Evolutionary conservation across 2,329 filamentous ascomycete genomes (phyloP).

Genomic region (Didymella segeticola): DNA sequence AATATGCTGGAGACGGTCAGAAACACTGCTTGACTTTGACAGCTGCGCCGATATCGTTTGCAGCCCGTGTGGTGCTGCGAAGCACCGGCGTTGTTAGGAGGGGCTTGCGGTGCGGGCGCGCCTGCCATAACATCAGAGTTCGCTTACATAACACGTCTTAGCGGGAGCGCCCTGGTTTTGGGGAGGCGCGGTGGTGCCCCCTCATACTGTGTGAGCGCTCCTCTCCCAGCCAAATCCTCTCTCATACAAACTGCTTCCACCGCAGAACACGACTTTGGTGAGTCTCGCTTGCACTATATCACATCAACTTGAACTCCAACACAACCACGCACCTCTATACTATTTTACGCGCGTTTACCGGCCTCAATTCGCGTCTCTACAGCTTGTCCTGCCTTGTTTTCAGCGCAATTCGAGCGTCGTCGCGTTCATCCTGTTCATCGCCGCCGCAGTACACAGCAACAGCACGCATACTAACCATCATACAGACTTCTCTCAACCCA

Average conservation of each 20-base stretch:
- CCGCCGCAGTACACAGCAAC: constrained; percentile 29
- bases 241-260: constrained; percentile 27
- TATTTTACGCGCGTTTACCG: constrained; percentile 44
- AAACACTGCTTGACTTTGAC: neutral
- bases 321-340: constrained; percentile 36
- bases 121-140: constrained; percentile 19
- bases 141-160: constrained; percentile 13
- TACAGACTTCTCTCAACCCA: constrained; percentile 37
- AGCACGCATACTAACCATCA: constrained; percentile 41
- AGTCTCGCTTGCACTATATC: constrained; percentile 40
- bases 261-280: constrained; percentile 40
- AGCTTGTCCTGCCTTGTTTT: constrained; percentile 36
- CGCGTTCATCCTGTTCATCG: constrained; percentile 43
- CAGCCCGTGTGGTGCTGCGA: constrained; percentile 23
- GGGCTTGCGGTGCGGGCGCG: constrained; percentile 16
- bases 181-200: neutral
- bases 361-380: constrained; percentile 35
- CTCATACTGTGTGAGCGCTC: constrained; percentile 19
- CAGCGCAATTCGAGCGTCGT: constrained; percentile 35
- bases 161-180: constrained; percentile 5
- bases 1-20: neutral
- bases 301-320: constrained; percentile 23
- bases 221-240: constrained; percentile 32
- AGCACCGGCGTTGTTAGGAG: constrained; percentile 21
- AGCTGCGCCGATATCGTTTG: constrained; percentile 14